Base-by-base conservation (phyloP, 805 yeast species). In the Sugiyamaella chiloensis region DNA sequence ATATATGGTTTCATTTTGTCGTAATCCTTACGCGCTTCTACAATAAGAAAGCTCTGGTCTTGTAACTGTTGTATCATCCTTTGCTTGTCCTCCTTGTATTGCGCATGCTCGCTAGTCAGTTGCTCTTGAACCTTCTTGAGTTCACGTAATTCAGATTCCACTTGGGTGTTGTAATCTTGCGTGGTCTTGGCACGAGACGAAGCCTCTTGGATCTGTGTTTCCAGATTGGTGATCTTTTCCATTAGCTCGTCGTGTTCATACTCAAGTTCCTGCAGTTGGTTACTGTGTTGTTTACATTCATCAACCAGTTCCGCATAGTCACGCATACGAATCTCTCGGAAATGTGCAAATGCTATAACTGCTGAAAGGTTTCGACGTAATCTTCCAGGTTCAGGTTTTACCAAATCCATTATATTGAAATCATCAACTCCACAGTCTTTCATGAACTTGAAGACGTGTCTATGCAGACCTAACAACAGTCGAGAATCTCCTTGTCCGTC, bases 341-440 rank as follows among this genome's bases (percentile, higher is more conserved):
- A 88, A 48, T 91, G 69, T 1, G 95, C 95, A 71, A 79, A 89
- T 62, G 89, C 89, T 19, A 88, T 85, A 42, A 88, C 80, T 0
- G 93, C 93, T 61, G 95, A 87, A 23, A 88, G 64, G 17, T 87
- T 72, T 40, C 91, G 69, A 52, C 80, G 69, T 1, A 79, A 72
- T 49, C 95, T 70, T 31, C 63, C 65, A 0, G 85, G 70, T n/a
- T 88, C 96, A 0, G 96, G 96, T 54, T 80, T 80, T 50, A 78
- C 71, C 24, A 89, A 69, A 66, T 89, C 96, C 67, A 78, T 72
- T 43, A 88, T 70, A 36, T 81, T 76, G 60, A 88, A 85, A 63
- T 89, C 96, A 48, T 78, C 73, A 2, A 89, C 77, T 0, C 96
- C 96, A 60, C 91, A 82, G 49, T 76, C 81, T 39, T 74, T 73